Percentiles rank a stretch among this genome's conserved stretches.
Evolutionary conservation across 2,329 filamentous ascomycete species (phyloP).

Genomic region (Hysterium pulicare): DNA sequence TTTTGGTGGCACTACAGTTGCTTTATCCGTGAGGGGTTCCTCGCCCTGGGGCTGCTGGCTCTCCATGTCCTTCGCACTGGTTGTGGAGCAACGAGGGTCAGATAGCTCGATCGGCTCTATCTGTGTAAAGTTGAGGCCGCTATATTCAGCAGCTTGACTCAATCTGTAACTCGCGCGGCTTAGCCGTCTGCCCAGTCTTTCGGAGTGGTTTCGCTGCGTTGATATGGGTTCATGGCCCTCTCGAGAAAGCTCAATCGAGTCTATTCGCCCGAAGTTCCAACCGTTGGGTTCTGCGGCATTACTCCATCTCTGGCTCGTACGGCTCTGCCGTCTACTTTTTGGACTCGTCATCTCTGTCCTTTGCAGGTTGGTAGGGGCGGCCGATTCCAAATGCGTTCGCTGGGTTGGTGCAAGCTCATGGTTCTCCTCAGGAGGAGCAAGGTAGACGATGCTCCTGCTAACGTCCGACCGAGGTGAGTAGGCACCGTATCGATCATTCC

Average conservation of each 20-base stretch:
- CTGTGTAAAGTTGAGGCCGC: background rate
- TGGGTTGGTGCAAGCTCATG: too few relatives aligned
- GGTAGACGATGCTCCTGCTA: too few relatives aligned
- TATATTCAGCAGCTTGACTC: background rate
- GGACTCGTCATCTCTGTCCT: too few relatives aligned
- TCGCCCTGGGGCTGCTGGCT: background rate
- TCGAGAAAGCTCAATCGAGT: background rate
- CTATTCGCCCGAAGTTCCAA: background rate
- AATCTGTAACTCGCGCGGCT: conserved; percentile 2
- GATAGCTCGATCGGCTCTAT: background rate
- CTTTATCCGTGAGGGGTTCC: background rate
- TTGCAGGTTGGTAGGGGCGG: too few relatives aligned
- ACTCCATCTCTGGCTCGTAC: too few relatives aligned
- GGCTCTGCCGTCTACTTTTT: too few relatives aligned
- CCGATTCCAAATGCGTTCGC: too few relatives aligned
- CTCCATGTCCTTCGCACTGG: background rate
- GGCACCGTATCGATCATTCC: too few relatives aligned
- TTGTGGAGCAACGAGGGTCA: background rate
- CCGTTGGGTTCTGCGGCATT: too few relatives aligned
- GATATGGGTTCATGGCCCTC: background rate
- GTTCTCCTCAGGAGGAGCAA: too few relatives aligned
- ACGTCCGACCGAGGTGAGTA: too few relatives aligned
- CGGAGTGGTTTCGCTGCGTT: background rate
- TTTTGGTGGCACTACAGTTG: background rate
- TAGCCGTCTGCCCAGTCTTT: background rate